phyloP scores from a whole-genome alignment of 352 stramenopile genomes.

The Blastocystis sp. region DNA sequence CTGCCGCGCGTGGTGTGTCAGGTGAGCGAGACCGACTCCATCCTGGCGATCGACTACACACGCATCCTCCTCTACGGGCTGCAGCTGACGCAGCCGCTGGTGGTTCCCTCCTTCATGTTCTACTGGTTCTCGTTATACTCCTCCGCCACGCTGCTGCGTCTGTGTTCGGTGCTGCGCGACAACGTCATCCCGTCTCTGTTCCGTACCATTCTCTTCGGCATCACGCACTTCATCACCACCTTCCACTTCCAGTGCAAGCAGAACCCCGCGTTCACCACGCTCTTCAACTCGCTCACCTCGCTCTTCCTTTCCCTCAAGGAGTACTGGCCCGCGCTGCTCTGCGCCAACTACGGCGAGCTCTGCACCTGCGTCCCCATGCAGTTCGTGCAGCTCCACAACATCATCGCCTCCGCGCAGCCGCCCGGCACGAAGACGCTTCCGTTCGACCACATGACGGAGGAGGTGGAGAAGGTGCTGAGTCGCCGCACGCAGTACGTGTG shows the following conservation, averaged over 20 bases:
- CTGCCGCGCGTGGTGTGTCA: not conserved
- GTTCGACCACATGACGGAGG: not conserved
- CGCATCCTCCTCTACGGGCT: constrained; percentile 53
- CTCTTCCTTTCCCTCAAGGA: constrained; percentile 20
- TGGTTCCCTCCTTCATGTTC: constrained; percentile 19
- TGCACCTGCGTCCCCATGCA: constrained; percentile 13
- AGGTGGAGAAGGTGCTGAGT: constrained; percentile 16
- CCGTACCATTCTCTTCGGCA: constrained; percentile 3
- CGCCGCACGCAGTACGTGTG: constrained; percentile 8
- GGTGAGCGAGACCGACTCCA: not conserved
- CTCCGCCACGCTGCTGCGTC: constrained; percentile 10
- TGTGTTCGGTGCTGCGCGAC: not conserved
- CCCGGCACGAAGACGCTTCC: not conserved
- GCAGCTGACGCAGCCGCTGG: constrained; percentile 20
- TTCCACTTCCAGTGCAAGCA: not conserved
- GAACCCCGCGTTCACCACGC: not conserved
- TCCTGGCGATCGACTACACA: constrained; percentile 10
- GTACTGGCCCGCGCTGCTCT: constrained; percentile 21
- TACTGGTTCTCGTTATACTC: not conserved
- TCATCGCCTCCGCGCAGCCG: constrained; percentile 35
- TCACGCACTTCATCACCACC: constrained; percentile 21
- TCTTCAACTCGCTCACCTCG: not conserved
- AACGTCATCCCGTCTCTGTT: not conserved
- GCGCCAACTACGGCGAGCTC: constrained; percentile 36
- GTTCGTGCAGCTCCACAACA: constrained; percentile 56